A percentile compares a stretch with the other conserved stretches of the same genome.
These are phyloP conservation scores for Ophiosphaerella herpotricha DNA, from an alignment of 2,329 filamentous ascomycete genomes.

Conservation along the genomic window DNA sequence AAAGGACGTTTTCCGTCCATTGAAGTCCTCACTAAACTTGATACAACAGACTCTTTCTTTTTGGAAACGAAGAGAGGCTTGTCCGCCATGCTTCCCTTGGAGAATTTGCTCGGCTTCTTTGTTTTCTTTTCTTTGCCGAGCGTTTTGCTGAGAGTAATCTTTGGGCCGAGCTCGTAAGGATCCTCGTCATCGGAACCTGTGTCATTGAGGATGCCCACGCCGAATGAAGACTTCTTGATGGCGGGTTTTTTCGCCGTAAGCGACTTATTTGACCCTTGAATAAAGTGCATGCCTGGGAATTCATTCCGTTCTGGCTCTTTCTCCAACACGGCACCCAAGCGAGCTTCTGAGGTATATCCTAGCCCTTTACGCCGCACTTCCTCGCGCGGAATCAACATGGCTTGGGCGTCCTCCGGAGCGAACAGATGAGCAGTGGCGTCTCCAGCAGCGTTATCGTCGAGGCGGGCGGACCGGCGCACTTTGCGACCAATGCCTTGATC, in stretches of 20 bases:
- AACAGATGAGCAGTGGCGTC: conserved; percentile 68
- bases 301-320: conserved; percentile 18
- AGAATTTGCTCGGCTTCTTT: conserved; percentile 55
- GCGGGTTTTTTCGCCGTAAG: conserved; percentile 41
- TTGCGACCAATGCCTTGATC: conserved; percentile 93
- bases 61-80: conserved; percentile 74
- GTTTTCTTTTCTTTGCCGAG: conserved; percentile 83
- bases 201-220: conserved; percentile 87
- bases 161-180: conserved; percentile 87
- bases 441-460: conserved; percentile 58
- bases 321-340: conserved; percentile 49
- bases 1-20: conserved; percentile 82
- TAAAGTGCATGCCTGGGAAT: conserved; percentile 26
- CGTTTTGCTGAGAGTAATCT: conserved; percentile 82
- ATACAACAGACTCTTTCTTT: conserved; percentile 60
- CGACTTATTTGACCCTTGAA: conserved; percentile 25
- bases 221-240: conserved; percentile 74
- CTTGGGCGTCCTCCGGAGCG: conserved; percentile 77
- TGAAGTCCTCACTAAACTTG: conserved; percentile 63
- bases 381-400: conserved; percentile 70
- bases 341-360: conserved; percentile 66
- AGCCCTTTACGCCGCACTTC: conserved; percentile 69
- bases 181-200: conserved; percentile 95
- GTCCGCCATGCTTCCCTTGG: conserved; percentile 67
- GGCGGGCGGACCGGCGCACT: conserved; percentile 72